Evolutionary conservation across 441 rosid genomes (phyloP), one percentile per base, ranked within the genome.

Genomic region (Eutrema salsugineum): DNA sequence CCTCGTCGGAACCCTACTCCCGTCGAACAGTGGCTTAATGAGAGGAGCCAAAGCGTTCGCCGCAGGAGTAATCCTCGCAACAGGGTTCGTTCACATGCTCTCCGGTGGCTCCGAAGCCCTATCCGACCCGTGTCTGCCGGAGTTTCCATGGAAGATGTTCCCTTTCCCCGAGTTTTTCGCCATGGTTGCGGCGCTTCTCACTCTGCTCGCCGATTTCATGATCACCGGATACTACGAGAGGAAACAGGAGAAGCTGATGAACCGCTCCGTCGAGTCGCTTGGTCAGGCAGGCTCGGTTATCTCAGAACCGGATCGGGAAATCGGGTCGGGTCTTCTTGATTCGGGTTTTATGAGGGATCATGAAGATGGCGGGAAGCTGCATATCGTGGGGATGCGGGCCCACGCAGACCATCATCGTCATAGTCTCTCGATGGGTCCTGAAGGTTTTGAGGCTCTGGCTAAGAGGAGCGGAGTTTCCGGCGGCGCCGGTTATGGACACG

Each of bases 61-160:
- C 0, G 99, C 97, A 1, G 97, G 99, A 11, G 97, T 94, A 6
- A 94, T 93, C 48, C 87, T 93, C 7, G 96, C 98, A 5, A 94
- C 98, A 11, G 98, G 94, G 27, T 94, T 94, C 57, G 97, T 91
- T 60, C 99, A 91, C 76, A 91, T 94, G 97, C 78, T 94, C 19
- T 56, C 92, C 1, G 91, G 75, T 0, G 99, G 95, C 10, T 49
- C 89, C 0, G 65, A 79, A 2, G 92, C 96, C 3, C 76, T 94
- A 0, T 46, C 82, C 1, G 81, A 91, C 53, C 85, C 91, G 6
- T 94, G 99, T 76, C 67, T 94, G 14, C 94, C 97, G 15, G 79
- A 83, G 5, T 83, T 43, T 58, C 97, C 97, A 0, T 91, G 99
- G 99, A 75, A 80, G 11, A 84, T 80, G 80, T 94, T 94, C 47